Percentiles rank a stretch among this genome's conserved stretches.
phyloP scores from a whole-genome alignment of 352 stramenopile genomes.

The Globisporangium nagaii region DNA sequence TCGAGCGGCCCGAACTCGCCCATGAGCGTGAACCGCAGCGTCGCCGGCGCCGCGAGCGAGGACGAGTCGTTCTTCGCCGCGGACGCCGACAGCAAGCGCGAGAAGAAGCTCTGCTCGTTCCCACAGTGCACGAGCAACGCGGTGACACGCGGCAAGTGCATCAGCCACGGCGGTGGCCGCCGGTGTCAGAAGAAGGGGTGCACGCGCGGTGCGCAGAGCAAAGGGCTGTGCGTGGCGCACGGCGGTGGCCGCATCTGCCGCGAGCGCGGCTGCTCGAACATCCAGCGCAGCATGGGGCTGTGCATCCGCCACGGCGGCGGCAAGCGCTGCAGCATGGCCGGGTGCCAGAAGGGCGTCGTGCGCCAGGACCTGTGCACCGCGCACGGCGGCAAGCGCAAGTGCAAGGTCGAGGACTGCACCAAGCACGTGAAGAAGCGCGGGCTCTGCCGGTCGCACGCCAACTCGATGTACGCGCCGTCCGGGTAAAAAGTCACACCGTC shows the following conservation, averaged over 20 bases:
- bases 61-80: conserved; percentile 3
- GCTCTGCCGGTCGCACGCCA: conserved; percentile 68
- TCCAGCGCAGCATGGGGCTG: conserved; percentile 81
- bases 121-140: conserved; percentile 70
- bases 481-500: too few species aligned
- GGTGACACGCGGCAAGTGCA: conserved; percentile 76
- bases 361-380: conserved; percentile 83
- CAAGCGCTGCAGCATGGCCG: conserved; percentile 73
- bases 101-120: conserved; percentile 79
- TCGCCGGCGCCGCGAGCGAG: conserved; percentile 6
- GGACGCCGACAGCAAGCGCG: conserved; percentile 22
- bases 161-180: conserved; percentile 71
- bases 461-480: conserved; percentile 37
- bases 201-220: conserved; percentile 75
- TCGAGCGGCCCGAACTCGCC: conserved; percentile 1
- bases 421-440: conserved; percentile 88
- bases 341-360: conserved; percentile 82
- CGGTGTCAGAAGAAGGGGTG: conserved; percentile 81
- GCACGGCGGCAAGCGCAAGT: conserved; percentile 84
- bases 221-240: conserved; percentile 79
- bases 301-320: conserved; percentile 83
- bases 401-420: conserved; percentile 67
- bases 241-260: conserved; percentile 78
- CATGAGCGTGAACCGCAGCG: conserved; percentile 9
- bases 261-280: conserved; percentile 76